phyloP scores from a whole-genome alignment of 116 monocot species.

The Papilionanthe hybrid region DNA sequence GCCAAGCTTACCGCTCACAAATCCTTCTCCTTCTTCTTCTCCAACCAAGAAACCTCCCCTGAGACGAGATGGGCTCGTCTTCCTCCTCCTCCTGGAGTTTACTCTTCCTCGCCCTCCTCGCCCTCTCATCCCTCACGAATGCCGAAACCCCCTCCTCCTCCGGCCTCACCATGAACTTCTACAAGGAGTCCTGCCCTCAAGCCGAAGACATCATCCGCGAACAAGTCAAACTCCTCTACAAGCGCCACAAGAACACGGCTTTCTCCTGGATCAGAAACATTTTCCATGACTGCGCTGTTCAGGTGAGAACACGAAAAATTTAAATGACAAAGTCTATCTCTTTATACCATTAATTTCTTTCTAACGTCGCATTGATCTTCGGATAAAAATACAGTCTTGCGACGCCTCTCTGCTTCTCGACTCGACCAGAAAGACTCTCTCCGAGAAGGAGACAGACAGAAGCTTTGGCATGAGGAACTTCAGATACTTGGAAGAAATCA shows the following conservation, averaged over 20 bases:
- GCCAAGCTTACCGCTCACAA: not conserved
- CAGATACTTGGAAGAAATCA: conserved; percentile 73
- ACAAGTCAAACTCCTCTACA: conserved; percentile 87
- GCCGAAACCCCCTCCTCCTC: conserved; percentile 12
- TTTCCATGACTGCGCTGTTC: conserved; percentile 93
- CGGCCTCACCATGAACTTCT: conserved; percentile 76
- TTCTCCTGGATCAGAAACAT: conserved; percentile 95
- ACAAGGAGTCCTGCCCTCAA: conserved; percentile 89
- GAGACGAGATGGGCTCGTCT: not conserved
- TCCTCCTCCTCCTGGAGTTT: conserved; percentile 25
- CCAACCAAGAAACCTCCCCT: not conserved
- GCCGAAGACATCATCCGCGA: conserved; percentile 79
- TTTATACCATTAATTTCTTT: not conserved
- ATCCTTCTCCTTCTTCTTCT: not conserved
- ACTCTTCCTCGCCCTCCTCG: conserved; percentile 34
- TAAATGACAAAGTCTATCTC: not conserved
- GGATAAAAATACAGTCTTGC: conserved; percentile 44
- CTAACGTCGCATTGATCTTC: too few species aligned
- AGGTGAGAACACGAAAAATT: conserved; percentile 20
- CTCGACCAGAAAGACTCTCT: conserved; percentile 65
- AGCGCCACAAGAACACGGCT: conserved; percentile 95
- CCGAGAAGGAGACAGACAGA: conserved; percentile 88
- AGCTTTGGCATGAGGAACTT: conserved; percentile 95
- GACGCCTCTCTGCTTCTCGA: conserved; percentile 85
- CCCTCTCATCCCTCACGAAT: conserved; percentile 20